Conservation (phyloP, 352 stramenopile genomes). For the Phytophthora quininea region DNA sequence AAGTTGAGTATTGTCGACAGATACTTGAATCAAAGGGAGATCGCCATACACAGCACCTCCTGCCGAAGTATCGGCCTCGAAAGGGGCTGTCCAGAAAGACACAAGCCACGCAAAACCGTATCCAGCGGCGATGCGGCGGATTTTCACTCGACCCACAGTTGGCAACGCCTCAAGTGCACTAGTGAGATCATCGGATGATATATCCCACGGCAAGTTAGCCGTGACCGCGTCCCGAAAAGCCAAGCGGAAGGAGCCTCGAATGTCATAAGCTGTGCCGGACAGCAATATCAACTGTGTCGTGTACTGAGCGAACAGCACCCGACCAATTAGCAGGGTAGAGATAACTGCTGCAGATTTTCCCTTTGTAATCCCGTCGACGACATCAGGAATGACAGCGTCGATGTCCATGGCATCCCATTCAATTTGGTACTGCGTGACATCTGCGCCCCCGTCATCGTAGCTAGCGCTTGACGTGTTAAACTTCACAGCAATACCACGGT, state of each 20-base stretch:
- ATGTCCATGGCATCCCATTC: slow-evolving; percentile 94
- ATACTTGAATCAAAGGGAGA: slow-evolving; percentile 72
- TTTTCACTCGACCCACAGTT: slow-evolving; percentile 80
- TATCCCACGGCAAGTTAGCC: slow-evolving; percentile 66
- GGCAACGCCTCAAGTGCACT: slow-evolving; percentile 79
- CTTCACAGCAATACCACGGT: slow-evolving; percentile 64
- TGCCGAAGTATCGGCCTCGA: slow-evolving; percentile 40
- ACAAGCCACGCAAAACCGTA: slow-evolving; percentile 88
- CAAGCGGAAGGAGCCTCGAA: slow-evolving; percentile 89
- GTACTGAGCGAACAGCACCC: slow-evolving; percentile 81
- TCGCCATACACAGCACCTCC: slow-evolving; percentile 51
- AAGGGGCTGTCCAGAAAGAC: slow-evolving; percentile 58
- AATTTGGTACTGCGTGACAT: slow-evolving; percentile 90
- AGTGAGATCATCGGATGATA: slow-evolving; percentile 82
- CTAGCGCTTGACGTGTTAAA: slow-evolving; percentile 67
- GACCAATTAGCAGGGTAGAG: slow-evolving; percentile 36
- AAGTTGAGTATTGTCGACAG: slow-evolving; percentile 64
- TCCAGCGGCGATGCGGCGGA: slow-evolving; percentile 72
- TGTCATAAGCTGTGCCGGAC: slow-evolving; percentile 76
- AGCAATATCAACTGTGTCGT: slow-evolving; percentile 92
- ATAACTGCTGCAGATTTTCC: slow-evolving; percentile 18
- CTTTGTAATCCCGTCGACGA: slow-evolving; percentile 12
- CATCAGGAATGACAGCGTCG: slow-evolving; percentile 46
- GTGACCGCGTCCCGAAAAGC: slow-evolving; percentile 77
- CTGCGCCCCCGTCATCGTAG: slow-evolving; percentile 80